These are phyloP conservation scores for Odontarrhena argentea DNA, from an alignment of 345 rosid genomes.

Conservation along the genomic window DNA sequence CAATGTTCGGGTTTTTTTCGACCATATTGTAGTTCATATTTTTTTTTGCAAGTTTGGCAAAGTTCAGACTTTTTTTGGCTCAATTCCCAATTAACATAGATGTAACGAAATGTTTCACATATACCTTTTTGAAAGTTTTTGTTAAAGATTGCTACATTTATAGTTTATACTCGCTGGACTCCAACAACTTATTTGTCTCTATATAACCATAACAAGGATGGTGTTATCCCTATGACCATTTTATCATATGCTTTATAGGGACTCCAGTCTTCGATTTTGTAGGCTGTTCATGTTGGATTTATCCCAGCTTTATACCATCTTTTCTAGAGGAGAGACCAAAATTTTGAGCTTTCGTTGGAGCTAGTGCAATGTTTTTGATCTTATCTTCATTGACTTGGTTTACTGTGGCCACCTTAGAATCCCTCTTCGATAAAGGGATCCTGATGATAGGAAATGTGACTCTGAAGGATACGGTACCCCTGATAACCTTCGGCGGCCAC, in stretches of 20 bases:
- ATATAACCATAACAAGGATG: neutral
- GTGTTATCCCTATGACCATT: neutral
- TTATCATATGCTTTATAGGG: conserved; percentile 13
- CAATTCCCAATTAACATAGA: neutral
- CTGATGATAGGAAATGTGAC: conserved; percentile 31
- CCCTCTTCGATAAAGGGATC: conserved; percentile 9
- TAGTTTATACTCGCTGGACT: neutral
- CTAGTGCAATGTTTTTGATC: conserved; percentile 18
- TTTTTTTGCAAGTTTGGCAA: too few relatives aligned
- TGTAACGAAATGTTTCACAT: conserved; percentile 6
- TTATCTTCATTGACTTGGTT: conserved; percentile 17
- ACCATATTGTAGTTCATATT: too few relatives aligned
- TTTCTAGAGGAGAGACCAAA: conserved; percentile 20
- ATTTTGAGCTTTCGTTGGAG: conserved; percentile 15
- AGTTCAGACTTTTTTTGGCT: too few relatives aligned
- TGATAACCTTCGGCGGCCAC: neutral
- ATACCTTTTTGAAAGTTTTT: neutral
- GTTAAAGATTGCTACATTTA: neutral
- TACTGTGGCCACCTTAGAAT: neutral
- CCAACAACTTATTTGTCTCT: neutral
- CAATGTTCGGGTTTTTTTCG: too few relatives aligned
- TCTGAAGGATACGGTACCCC: conserved; percentile 14
- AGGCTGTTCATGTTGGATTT: neutral
- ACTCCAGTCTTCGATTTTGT: conserved; percentile 5
- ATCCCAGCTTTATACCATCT: conserved; percentile 14